These are phyloP conservation scores for Globisporangium cederbergense DNA, from an alignment of 352 stramenopile genomes.

Conservation along the genomic window DNA sequence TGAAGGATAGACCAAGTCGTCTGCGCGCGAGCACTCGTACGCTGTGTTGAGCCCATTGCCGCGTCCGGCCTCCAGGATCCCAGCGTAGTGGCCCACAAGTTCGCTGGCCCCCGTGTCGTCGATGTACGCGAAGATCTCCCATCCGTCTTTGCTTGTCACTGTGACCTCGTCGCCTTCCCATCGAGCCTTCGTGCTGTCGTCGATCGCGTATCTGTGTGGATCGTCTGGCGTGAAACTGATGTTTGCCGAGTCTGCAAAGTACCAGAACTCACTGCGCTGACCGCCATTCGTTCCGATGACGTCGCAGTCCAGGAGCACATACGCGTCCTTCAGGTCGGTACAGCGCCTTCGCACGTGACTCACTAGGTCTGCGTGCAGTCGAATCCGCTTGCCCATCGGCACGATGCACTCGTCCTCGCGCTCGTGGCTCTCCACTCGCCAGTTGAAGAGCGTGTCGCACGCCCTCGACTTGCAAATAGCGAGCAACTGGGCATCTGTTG, in stretches of 20 bases:
- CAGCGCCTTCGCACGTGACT: constrained; percentile 6
- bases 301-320: constrained; percentile 16
- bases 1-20: background rate
- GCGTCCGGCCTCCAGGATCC: constrained; percentile 9
- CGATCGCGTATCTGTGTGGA: background rate
- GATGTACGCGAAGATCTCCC: constrained; percentile 15
- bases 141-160: background rate
- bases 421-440: background rate
- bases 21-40: constrained; percentile 16
- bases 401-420: constrained; percentile 7
- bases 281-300: background rate
- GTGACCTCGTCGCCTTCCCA: constrained; percentile 16
- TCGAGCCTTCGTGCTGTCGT: background rate
- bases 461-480: constrained; percentile 13
- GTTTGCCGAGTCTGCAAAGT: constrained; percentile 12
- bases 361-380: constrained; percentile 14
- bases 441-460: constrained; percentile 9
- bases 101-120: constrained; percentile 8
- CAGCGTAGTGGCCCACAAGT: background rate
- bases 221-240: background rate
- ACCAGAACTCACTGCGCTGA: constrained; percentile 17
- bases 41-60: constrained; percentile 1
- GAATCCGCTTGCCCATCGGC: constrained; percentile 4
- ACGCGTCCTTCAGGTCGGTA: constrained; percentile 9
- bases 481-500: constrained; percentile 4